Evolutionary conservation across 225 moss, liverwort and hornwort genomes (phyloP).

Genomic region (Physcomitrellopsis africana): DNA sequence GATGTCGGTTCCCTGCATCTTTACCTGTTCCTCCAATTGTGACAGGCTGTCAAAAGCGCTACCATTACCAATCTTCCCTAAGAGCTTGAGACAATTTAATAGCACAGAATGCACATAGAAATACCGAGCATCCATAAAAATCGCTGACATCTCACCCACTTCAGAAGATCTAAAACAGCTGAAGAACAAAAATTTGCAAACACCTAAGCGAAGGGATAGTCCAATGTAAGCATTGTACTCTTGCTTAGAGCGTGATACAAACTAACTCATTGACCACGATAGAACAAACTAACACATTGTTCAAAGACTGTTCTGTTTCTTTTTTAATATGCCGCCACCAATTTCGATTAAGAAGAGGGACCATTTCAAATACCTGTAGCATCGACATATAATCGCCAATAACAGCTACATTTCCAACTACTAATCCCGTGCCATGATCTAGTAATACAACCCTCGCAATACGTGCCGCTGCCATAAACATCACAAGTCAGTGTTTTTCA

Average conservation of each 20-base stretch:
- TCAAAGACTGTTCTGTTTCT: conserved; percentile 7
- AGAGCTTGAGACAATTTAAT: conserved; percentile 2
- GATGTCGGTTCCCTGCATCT: conserved; percentile 84
- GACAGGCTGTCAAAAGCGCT: conserved; percentile 63
- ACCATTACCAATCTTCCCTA: conserved; percentile 1
- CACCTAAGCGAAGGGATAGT: neutral
- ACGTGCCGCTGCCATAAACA: too few relatives aligned
- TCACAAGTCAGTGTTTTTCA: too few relatives aligned
- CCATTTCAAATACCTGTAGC: conserved; percentile 62
- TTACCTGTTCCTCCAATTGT: conserved; percentile 96
- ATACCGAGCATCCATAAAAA: neutral
- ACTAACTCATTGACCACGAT: too few relatives aligned
- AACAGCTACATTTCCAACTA: conserved; percentile 91
- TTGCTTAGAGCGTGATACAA: neutral
- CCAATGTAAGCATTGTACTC: neutral
- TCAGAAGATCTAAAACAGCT: neutral
- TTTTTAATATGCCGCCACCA: neutral
- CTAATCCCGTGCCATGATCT: conserved; percentile 95
- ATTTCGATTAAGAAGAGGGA: conserved; percentile 10
- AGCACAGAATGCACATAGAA: neutral
- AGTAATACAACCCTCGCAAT: too few relatives aligned
- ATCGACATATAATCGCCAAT: conserved; percentile 90
- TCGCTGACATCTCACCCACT: neutral
- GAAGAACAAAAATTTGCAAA: neutral
- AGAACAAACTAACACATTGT: neutral